These are phyloP conservation scores for Globisporangium mamillatum DNA, from an alignment of 352 stramenopile genomes.

Conservation along the genomic window DNA sequence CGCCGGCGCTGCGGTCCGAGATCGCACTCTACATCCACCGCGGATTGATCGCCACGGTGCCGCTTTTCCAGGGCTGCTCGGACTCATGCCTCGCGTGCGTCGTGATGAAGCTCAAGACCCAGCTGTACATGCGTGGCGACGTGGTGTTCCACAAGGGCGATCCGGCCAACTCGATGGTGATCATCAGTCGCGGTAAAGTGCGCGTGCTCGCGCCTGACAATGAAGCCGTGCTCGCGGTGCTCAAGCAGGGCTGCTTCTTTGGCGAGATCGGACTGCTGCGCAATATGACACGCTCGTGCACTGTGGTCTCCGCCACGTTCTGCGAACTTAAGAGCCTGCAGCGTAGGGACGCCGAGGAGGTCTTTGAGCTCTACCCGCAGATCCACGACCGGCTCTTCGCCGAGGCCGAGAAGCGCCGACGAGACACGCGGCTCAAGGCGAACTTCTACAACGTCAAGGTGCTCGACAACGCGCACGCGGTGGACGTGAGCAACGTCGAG, in stretches of 20 bases:
- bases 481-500: constrained; percentile 55
- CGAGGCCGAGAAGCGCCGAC: constrained; percentile 48
- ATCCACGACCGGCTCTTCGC: constrained; percentile 58
- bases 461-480: constrained; percentile 62
- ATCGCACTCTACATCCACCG: constrained; percentile 67
- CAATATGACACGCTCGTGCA: constrained; percentile 59
- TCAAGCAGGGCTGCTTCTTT: constrained; percentile 66
- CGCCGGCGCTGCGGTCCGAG: constrained; percentile 44
- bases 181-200: constrained; percentile 61
- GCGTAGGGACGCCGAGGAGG: constrained; percentile 44
- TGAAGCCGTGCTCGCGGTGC: constrained; percentile 42
- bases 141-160: constrained; percentile 64
- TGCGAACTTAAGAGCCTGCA: constrained; percentile 59
- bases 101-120: constrained; percentile 55
- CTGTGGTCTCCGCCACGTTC: constrained; percentile 52
- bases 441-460: constrained; percentile 57
- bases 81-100: constrained; percentile 52
- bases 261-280: constrained; percentile 55
- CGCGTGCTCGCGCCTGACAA: constrained; percentile 61
- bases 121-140: constrained; percentile 57
- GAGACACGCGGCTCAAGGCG: constrained; percentile 43
- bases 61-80: constrained; percentile 56
- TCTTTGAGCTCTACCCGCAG: constrained; percentile 58
- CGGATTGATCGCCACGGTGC: constrained; percentile 45
- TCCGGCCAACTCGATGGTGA: constrained; percentile 55